Evolutionary conservation across 345 rosid species (phyloP).

Genomic region (Citrus trifoliata): DNA sequence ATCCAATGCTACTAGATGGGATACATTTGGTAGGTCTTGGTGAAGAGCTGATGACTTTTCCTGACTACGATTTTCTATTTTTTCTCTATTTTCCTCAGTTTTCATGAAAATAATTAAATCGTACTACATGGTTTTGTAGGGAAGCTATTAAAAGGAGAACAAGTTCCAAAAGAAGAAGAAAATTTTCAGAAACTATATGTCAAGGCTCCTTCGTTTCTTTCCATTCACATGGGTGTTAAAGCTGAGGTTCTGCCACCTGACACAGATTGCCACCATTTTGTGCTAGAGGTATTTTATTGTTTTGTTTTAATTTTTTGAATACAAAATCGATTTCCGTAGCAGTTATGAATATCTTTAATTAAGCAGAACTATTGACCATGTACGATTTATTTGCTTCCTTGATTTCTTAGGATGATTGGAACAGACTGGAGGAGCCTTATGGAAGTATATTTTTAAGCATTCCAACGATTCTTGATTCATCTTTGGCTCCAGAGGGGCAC

Average conservation of each 20-base stretch:
- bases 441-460: constrained; percentile 97
- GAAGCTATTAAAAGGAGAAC: constrained; percentile 79
- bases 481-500: constrained; percentile 73
- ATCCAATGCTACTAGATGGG: constrained; percentile 99
- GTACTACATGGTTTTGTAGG: constrained; percentile 35
- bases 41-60: not conserved
- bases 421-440: constrained; percentile 70
- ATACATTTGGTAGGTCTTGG: constrained; percentile 79
- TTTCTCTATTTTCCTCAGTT: not conserved
- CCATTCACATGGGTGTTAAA: constrained; percentile 94
- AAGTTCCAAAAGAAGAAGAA: constrained; percentile 86
- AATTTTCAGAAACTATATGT: constrained; percentile 82
- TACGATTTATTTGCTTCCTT: not conserved
- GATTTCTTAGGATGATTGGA: constrained; percentile 61
- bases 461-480: constrained; percentile 87
- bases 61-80: not conserved
- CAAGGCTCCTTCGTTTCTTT: constrained; percentile 96
- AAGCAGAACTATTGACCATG: not conserved
- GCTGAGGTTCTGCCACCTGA: constrained; percentile 79
- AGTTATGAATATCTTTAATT: not conserved
- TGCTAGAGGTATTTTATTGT: constrained; percentile 66
- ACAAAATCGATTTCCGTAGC: constrained; percentile 11
- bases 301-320: not conserved
- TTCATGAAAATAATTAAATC: not conserved
- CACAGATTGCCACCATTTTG: constrained; percentile 94